Evolutionary conservation across 169 alveolate genomes (phyloP).

Genomic region (Plasmodium blacklocki): DNA sequence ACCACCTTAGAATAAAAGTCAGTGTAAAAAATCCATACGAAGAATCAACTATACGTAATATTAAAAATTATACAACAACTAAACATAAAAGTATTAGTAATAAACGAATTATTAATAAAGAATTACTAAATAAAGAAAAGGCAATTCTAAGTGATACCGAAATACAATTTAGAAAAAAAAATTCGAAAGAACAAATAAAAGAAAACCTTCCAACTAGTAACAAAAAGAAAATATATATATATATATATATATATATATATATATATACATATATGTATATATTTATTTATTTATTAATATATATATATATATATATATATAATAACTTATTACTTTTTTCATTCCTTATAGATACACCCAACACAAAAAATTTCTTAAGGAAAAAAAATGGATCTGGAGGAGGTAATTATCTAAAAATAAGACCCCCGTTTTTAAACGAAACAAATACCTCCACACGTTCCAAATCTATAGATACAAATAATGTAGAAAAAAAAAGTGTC

Average conservation of each 20-base stretch:
- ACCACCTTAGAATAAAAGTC: constrained; percentile 12
- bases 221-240: neutral
- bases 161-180: constrained; percentile 14
- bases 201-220: constrained; percentile 5
- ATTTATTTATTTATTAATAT: neutral
- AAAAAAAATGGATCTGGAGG: constrained; percentile 55
- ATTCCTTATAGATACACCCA: neutral
- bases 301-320: no score
- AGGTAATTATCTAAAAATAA: constrained; percentile 51
- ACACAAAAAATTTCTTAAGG: constrained; percentile 11
- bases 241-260: neutral
- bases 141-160: constrained; percentile 44
- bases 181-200: neutral
- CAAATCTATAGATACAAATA: neutral
- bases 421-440: neutral
- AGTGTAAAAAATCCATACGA: neutral
- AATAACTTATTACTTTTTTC: neutral
- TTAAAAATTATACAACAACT: neutral
- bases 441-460: no score
- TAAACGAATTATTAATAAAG: neutral
- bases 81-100: neutral
- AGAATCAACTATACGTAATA: neutral
- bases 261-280: neutral
- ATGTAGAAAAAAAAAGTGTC: neutral
- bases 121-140: constrained; percentile 7